Percentiles rank a stretch among this genome's conserved stretches.
These are phyloP conservation scores for Podila horticola DNA, from an alignment of 192 early-diverging fungal genomes.

Conservation along the genomic window DNA sequence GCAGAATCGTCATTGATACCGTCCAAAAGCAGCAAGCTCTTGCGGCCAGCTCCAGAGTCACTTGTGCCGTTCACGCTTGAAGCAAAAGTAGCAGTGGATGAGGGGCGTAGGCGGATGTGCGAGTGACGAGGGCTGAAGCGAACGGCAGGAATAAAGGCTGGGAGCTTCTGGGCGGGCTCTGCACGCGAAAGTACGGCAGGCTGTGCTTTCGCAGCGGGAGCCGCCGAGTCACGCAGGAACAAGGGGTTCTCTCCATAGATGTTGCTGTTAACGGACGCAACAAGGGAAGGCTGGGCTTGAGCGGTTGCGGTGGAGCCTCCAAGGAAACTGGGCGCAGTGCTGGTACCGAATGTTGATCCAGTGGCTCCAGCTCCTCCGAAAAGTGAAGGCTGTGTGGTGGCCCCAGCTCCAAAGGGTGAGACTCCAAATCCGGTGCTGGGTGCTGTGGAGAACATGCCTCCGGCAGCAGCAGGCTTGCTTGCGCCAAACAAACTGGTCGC, in stretches of 20 bases:
- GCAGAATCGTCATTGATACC: slow-evolving; percentile 56
- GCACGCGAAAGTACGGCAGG: slow-evolving; percentile 46
- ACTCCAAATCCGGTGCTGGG: slow-evolving; percentile 22
- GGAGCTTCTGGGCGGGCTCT: slow-evolving; percentile 68
- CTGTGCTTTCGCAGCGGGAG: slow-evolving; percentile 39
- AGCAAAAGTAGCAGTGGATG: slow-evolving; percentile 42
- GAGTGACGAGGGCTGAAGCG: slow-evolving; percentile 79
- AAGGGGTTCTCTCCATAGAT: slow-evolving; percentile 91
- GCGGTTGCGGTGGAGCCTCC: slow-evolving; percentile 57
- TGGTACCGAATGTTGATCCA: slow-evolving; percentile 19
- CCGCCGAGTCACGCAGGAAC: slow-evolving; percentile 68
- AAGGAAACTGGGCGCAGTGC: slow-evolving; percentile 45
- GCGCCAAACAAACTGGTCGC: slow-evolving; percentile 34
- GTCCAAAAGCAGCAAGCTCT: slow-evolving; percentile 49
- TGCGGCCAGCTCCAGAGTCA: slow-evolving; percentile 28
- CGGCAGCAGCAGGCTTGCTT: slow-evolving; percentile 21
- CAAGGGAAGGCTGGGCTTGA: slow-evolving; percentile 59
- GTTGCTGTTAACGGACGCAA: slow-evolving; percentile 83
- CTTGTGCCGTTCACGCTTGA: slow-evolving; percentile 43
- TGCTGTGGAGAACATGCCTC: slow-evolving; percentile 13
- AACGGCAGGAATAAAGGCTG: slow-evolving; percentile 73
- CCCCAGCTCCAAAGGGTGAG: slow-evolving; percentile 20
- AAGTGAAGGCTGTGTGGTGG: slow-evolving; percentile 8
- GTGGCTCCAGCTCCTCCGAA: slow-evolving; percentile 28
- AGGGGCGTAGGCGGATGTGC: slow-evolving; percentile 53